phyloP scores from a whole-genome alignment of 73 alveolate genomes.

The Paramecium sexaurelia region DNA sequence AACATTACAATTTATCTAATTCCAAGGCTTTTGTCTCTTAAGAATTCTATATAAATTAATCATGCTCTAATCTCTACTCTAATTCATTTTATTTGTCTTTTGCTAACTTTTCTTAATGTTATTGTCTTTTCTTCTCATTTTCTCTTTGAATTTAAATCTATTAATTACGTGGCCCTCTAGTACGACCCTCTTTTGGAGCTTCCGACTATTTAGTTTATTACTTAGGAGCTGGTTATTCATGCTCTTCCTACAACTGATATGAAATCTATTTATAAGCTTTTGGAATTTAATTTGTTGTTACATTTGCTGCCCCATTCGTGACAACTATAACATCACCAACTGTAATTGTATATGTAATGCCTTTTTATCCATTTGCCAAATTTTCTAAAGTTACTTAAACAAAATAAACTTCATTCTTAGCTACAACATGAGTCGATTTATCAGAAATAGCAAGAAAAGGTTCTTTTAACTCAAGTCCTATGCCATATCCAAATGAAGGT shows the following conservation, averaged over 20 bases:
- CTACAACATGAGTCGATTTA: conserved; percentile 67
- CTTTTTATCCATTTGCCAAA: conserved; percentile 66
- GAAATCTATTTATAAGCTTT: conserved; percentile 77
- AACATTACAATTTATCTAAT: conserved; percentile 82
- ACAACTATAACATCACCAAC: conserved; percentile 61
- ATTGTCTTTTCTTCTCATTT: conserved; percentile 81
- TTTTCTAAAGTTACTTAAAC: conserved; percentile 69
- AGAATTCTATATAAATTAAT: conserved; percentile 76
- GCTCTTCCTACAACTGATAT: conserved; percentile 74
- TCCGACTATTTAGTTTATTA: background rate
- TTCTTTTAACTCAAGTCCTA: conserved; percentile 64
- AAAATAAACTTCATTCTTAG: conserved; percentile 72
- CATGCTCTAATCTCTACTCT: conserved; percentile 75
- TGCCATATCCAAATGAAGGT: conserved; percentile 59
- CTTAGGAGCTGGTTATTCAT: conserved; percentile 60
- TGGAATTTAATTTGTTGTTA: conserved; percentile 68
- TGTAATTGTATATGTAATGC: conserved; percentile 72
- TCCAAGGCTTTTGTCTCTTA: conserved; percentile 76
- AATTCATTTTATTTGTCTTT: conserved; percentile 85
- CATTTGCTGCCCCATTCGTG: conserved; percentile 61
- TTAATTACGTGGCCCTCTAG: conserved; percentile 72
- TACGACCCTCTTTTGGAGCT: background rate
- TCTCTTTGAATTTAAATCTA: conserved; percentile 77
- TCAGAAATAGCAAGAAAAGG: conserved; percentile 70
- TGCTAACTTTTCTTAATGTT: conserved; percentile 81